These are phyloP conservation scores for Sphaerobolus stellatus DNA, from an alignment of 1,284 basidiomycete genomes.

Conservation along the genomic window DNA sequence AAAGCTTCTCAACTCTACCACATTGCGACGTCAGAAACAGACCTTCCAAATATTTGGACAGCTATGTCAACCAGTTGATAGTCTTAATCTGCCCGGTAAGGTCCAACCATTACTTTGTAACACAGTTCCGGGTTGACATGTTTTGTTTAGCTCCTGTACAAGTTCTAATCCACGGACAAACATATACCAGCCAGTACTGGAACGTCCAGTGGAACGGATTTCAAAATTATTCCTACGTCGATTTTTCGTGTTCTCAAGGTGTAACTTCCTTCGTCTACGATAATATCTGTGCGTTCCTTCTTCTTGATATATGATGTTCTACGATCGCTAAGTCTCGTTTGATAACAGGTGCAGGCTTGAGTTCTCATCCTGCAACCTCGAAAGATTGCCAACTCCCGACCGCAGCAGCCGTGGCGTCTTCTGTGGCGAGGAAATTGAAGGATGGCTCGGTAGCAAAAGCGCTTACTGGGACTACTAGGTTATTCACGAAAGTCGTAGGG, in stretches of 20 bases:
- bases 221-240: constrained; percentile 1
- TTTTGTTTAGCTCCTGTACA: not conserved
- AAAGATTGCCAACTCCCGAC: constrained; percentile 2
- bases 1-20: not conserved
- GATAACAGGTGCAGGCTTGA: not conserved
- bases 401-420: not conserved
- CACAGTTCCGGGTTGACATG: not conserved
- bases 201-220: not conserved
- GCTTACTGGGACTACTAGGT: not conserved
- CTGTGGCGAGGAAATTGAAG: not conserved
- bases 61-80: not conserved
- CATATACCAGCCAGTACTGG: not conserved
- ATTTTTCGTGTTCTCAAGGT: not conserved
- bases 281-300: constrained; percentile 1
- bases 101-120: not conserved
- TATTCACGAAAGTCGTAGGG: not conserved
- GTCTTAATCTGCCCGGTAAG: too few species aligned
- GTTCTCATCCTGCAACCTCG: not conserved
- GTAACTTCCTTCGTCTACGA: constrained; percentile 1
- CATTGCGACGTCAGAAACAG: not conserved
- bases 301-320: too few species aligned
- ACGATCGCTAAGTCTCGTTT: too few species aligned
- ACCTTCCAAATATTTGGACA: not conserved
- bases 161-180: not conserved
- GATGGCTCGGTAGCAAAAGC: not conserved